Conservation (phyloP, 2,329 filamentous ascomycete species). For the Trichoderma sp. region DNA sequence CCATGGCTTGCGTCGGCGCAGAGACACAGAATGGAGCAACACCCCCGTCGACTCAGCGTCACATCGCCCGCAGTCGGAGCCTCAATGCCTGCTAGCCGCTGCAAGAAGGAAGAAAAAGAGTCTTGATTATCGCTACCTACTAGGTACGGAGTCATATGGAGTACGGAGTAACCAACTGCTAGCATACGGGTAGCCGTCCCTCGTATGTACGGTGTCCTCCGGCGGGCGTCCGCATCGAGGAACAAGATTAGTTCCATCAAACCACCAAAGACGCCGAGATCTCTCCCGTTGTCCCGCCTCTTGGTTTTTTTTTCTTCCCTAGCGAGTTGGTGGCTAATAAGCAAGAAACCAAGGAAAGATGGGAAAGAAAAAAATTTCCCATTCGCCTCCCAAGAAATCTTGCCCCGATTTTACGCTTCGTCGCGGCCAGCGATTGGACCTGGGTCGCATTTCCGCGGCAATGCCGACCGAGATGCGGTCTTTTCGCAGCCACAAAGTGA, state of each 20-base stretch:
- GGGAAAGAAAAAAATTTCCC: constrained; percentile 4
- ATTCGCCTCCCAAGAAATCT: constrained; percentile 2
- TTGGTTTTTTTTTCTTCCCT: background rate
- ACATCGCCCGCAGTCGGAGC: constrained; percentile 13
- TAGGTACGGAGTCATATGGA: background rate
- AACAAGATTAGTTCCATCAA: background rate
- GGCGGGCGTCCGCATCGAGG: background rate
- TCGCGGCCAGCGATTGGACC: constrained; percentile 3
- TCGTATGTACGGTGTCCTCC: background rate
- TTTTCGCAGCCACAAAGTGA: constrained; percentile 5
- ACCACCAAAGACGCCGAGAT: constrained; percentile 6
- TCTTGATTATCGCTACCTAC: background rate
- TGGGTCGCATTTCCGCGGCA: constrained; percentile 7
- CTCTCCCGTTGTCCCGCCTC: background rate
- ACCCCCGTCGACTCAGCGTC: constrained; percentile 1
- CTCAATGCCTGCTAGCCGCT: background rate
- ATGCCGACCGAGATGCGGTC: constrained; percentile 2
- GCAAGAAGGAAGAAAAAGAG: background rate
- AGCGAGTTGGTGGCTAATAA: background rate
- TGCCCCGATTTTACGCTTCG: constrained; percentile 5
- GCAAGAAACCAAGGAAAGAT: background rate
- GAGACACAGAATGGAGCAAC: constrained; percentile 4
- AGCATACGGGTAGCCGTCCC: background rate
- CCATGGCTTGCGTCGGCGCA: constrained; percentile 13
- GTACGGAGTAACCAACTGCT: background rate